Evolutionary conservation across 345 rosid species (phyloP), one percentile per base, ranked within the genome.

Genomic region (Camelina neglecta): DNA sequence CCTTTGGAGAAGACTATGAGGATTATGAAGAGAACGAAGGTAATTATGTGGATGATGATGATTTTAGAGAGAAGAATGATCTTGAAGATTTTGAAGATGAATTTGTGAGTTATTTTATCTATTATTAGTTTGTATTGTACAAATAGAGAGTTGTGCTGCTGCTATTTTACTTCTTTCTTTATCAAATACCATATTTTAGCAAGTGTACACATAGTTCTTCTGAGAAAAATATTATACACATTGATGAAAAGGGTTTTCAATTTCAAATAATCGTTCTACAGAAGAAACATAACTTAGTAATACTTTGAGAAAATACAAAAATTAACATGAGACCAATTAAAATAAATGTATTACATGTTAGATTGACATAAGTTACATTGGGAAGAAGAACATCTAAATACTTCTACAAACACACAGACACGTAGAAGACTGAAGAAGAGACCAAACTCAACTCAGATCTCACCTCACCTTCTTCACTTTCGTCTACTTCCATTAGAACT

Each of bases 401-500:
- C 38, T 44, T 44, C 56, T 73, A 64, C 11, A 41, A 55, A 51
- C 39, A 63, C 69, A 74, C 29, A 74, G 4, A 38, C 24, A 60
- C 53, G 45, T 53, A 20, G 58, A 69, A 39, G 10, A 39, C 42
- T 39, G 42, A 39, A 21, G 49, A 68, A 62, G 64, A 61, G 65
- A 69, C 71, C 38, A 76, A 70, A 36, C 66, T 70, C 71, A 70
- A 64, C 13, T 21, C 29, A 44, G 47, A 13, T 49, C 47, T 55
- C 77, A 73, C 35, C 38, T 55, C 2, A 67, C 6, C 68, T 67
- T 41, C 71, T 61, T 72, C 73, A 72, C 1, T 59, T 66, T 72
- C 77, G 63, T 78, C 77, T 77, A 70, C 89, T 87, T 69, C 91
- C 97, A 72, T 75, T 76, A 57, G 85, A 86, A 67, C 80, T 89